Evolutionary conservation across 768 basidiomycete genomes (phyloP).

Genomic region (Asterophora parasitica): DNA sequence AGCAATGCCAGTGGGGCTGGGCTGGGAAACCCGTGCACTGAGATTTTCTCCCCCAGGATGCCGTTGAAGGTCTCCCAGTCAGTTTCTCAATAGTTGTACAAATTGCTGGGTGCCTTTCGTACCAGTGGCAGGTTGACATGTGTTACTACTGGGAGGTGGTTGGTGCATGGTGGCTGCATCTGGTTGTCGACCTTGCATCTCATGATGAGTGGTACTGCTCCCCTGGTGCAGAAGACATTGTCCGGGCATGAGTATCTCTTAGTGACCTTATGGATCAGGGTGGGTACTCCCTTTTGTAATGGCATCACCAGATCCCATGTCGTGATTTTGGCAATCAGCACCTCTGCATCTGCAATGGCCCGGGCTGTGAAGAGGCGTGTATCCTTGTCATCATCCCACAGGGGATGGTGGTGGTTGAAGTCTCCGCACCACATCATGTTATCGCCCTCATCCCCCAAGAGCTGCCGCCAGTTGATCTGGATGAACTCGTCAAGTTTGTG

Average conservation of each 20-base stretch:
- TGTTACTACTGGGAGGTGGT: not conserved
- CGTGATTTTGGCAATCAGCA: constrained; percentile 10
- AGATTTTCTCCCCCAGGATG: too few relatives aligned
- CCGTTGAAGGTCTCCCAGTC: too few relatives aligned
- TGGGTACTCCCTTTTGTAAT: not conserved
- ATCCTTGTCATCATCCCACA: constrained; percentile 32
- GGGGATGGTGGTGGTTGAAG: constrained; percentile 24
- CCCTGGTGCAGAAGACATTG: not conserved
- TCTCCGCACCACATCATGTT: constrained; percentile 16
- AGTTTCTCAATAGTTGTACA: not conserved
- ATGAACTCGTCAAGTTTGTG: not conserved
- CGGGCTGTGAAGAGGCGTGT: constrained; percentile 18
- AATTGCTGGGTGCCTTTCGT: not conserved
- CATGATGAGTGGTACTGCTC: not conserved
- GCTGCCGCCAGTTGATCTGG: not conserved
- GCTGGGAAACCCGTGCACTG: too few relatives aligned
- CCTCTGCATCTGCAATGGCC: constrained; percentile 5
- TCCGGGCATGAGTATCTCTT: not conserved
- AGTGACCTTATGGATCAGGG: too few relatives aligned
- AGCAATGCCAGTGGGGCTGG: too few relatives aligned
- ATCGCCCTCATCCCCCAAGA: not conserved
- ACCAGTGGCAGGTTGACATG: not conserved
- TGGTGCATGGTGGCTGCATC: not conserved
- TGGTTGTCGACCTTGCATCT: not conserved
- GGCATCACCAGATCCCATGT: not conserved